phyloP scores from a whole-genome alignment of 2,329 filamentous ascomycete genomes.

The Colletotrichum lini region DNA sequence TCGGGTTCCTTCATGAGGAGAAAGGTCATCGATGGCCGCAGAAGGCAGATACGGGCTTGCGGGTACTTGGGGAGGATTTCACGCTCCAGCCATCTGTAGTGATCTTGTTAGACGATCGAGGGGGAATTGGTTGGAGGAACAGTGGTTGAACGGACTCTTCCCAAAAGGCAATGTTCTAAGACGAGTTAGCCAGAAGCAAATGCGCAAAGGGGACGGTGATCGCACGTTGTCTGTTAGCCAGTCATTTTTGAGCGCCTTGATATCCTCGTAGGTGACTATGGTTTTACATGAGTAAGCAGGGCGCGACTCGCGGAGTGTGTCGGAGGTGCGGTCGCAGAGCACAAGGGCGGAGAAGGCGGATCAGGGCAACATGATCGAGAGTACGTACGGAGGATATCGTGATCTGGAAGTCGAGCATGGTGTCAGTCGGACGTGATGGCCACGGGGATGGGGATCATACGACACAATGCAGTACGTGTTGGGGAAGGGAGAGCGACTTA shows the following conservation, averaged over 20 bases:
- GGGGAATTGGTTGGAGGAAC: conserved; percentile 3
- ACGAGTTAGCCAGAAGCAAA: conserved; percentile 46
- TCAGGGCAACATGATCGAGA: neutral
- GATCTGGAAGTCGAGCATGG: conserved; percentile 45
- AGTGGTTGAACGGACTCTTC: conserved; percentile 77
- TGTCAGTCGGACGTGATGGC: conserved; percentile 14
- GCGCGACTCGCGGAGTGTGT: neutral
- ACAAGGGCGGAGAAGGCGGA: neutral
- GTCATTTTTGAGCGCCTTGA: conserved; percentile 89
- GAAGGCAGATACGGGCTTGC: conserved; percentile 87
- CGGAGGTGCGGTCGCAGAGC: too few species aligned
- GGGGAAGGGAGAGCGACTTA: conserved; percentile 51
- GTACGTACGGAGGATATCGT: conserved; percentile 48
- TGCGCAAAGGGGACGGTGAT: neutral
- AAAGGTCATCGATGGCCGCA: conserved; percentile 93
- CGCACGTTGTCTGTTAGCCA: conserved; percentile 96
- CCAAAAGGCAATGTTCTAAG: conserved; percentile 95
- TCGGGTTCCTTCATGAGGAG: conserved; percentile 84
- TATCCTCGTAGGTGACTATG: conserved; percentile 88
- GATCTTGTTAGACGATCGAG: conserved; percentile 33
- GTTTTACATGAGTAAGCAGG: conserved; percentile 21
- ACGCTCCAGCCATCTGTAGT: conserved; percentile 82
- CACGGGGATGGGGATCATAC: neutral
- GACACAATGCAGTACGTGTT: neutral
- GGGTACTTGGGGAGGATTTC: conserved; percentile 87